These are phyloP conservation scores for Lomentospora prolificans DNA, from an alignment of 2,329 filamentous ascomycete genomes.

Conservation along the genomic window DNA sequence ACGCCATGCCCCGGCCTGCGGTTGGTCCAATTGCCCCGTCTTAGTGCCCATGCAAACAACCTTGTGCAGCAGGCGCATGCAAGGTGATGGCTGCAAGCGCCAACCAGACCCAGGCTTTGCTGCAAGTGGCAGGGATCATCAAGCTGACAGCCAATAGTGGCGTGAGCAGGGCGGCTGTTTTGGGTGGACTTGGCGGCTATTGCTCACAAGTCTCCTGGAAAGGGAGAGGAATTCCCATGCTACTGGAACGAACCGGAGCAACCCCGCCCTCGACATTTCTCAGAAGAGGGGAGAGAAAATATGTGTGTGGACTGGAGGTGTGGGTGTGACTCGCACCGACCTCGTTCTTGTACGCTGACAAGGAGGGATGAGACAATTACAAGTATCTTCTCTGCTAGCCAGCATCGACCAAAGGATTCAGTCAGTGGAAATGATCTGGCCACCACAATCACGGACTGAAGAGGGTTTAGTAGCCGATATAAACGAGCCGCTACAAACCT, in stretches of 20 bases:
- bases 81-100: conserved; percentile 4
- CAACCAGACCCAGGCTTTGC: not conserved
- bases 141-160: not conserved
- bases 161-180: conserved; percentile 1
- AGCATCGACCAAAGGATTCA: no score
- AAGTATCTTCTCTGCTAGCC: no score
- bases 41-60: not conserved
- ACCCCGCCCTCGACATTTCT: not conserved
- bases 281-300: not conserved
- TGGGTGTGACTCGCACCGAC: no score
- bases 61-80: not conserved
- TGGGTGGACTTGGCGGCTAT: conserved; percentile 4
- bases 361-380: no score
- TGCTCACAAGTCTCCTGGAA: no score
- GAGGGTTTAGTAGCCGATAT: no score
- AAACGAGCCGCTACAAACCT: no score
- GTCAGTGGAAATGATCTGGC: no score
- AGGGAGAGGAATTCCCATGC: no score
- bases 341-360: no score
- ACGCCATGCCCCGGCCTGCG: not conserved
- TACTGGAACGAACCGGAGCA: not conserved
- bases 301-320: no score
- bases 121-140: not conserved
- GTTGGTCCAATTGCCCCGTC: not conserved
- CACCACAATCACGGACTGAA: no score